Evolutionary conservation across 2,329 filamentous ascomycete genomes (phyloP), one percentile per base, ranked within the genome.

Genomic region (Fusarium dlaminii): DNA sequence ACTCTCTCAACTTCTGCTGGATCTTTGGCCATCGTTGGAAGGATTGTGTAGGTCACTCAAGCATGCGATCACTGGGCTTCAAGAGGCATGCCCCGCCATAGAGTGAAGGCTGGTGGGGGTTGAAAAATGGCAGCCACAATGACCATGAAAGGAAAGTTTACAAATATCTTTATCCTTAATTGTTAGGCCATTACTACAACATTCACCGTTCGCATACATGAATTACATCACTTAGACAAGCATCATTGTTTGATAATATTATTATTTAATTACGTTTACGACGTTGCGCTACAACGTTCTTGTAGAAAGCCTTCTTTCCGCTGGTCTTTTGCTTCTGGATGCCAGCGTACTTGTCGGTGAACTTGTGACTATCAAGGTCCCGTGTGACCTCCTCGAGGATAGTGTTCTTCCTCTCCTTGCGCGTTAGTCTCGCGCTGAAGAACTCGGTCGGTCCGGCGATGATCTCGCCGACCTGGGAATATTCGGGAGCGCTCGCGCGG

Each of bases 231-330:
- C 30, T 15, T 24, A 24, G 29, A 14, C 29, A 39, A n/a, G 17
- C 15, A 29, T 24, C 52, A 24, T 13, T 12, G 18, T 42, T 63
- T 40, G 29, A 52, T 27, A 40, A 45, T 37, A 45, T 56, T 55
- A 64, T 69, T 58, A 63, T 72, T 57, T 79, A 75, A 70, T 75
- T 60, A 52, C 73, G 73, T 63, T 79, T 82, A 30, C 81, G 80
- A 55, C 82, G 77, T 49, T 81, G 77, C 29, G 84, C 81, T 80
- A 93, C 90, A 75, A 98, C 82, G 63, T 91, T 92, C 80, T 96
- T 96, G 86, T 98, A 98, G 78, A 94, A 93, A 2, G 89, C 91
- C 84, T 96, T 98, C 86, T 94, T 97, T 59, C 96, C 96, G 77
- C 94, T 97, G 30, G 89, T 90, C 84, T 97, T 98, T 70, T 88